A percentile compares a stretch with the other conserved stretches of the same genome.
phyloP scores from a whole-genome alignment of 23 red algal species.

The Rhodosorus marinus region DNA sequence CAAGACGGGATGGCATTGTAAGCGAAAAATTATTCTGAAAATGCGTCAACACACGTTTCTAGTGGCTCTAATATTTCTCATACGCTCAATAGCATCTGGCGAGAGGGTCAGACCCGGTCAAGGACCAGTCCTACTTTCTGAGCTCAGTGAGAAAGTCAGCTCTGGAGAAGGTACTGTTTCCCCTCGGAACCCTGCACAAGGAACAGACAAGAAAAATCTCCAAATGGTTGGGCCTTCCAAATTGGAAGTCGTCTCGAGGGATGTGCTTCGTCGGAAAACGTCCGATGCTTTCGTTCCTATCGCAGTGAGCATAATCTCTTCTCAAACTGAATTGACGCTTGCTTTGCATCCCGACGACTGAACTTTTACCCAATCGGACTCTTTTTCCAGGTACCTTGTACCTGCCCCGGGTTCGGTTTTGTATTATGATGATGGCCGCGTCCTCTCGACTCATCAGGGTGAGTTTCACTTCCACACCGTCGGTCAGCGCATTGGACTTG shows the following conservation, averaged over 20 bases:
- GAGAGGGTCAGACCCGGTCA: slow-evolving; percentile 15
- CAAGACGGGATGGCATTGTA: not conserved
- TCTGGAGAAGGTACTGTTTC: slow-evolving; percentile 17
- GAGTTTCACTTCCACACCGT: too few species aligned
- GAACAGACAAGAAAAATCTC: slow-evolving; percentile 24
- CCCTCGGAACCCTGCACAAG: slow-evolving; percentile 37
- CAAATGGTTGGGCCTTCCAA: slow-evolving; percentile 7
- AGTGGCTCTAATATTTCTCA: not conserved
- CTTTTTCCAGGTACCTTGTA: too few species aligned
- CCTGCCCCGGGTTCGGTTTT: too few species aligned
- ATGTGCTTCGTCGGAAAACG: slow-evolving; percentile 76
- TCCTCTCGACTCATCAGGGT: too few species aligned
- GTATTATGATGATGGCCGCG: too few species aligned
- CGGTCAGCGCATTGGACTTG: too few species aligned
- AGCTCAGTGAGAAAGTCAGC: slow-evolving; percentile 9
- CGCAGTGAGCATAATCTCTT: too few species aligned
- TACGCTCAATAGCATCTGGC: not conserved
- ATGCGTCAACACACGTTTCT: not conserved
- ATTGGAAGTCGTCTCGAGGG: slow-evolving; percentile 14
- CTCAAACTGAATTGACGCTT: too few species aligned
- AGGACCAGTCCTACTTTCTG: slow-evolving; percentile 82
- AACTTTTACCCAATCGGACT: too few species aligned
- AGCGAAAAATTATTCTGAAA: not conserved
- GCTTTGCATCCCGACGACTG: too few species aligned
- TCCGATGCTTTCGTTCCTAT: too few species aligned